Evolutionary conservation across 495 filamentous ascomycete species (phyloP), one percentile per base, ranked within the genome.

Genomic region (Penicillium crystallinum): DNA sequence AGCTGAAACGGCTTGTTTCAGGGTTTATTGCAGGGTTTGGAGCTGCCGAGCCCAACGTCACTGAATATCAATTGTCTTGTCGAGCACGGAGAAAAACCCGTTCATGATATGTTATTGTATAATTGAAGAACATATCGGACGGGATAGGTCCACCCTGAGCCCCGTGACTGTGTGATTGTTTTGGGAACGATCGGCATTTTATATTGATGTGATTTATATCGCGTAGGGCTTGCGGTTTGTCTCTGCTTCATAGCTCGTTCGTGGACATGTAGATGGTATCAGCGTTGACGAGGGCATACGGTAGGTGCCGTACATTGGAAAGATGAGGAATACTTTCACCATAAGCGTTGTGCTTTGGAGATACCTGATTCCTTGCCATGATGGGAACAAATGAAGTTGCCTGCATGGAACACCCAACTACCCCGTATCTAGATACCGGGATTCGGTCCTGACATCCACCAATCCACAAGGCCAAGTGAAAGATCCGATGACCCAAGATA

Each of bases 71-170:
- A 44, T 27, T 39, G 46, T 49, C 46, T 39, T 44, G 33, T 25
- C 53, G 4, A 51, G 53, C 25, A 55, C 17, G 53, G 53, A 45
- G 19, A 45, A 39, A 29, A 42, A 23, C 52, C 52, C 22, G 34
- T 11, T 4, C 17, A 31, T 31, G 29, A 31, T 31, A 8, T 31
- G 2, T 31, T 9, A 11, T 31, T 31, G 29, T 31, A 31, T 31
- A 4, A 31, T 23, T n/a, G 27, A 21, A 40, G 25, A 27, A 3
- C 3, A 27, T 7, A 27, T 27, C n/a, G n/a, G n/a, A n/a, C n/a
- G n/a, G n/a, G n/a, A n/a, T n/a, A n/a, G n/a, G n/a, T n/a, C n/a
- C n/a, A n/a, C n/a, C n/a, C n/a, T n/a, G n/a, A n/a, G 7, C 23
- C 23, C 23, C 7, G 23, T 27, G 7, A 27, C 3, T 27, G 7